A percentile compares a stretch with the other conserved stretches of the same genome.
Evolutionary conservation across 1,284 basidiomycete species (phyloP).

Genomic region (Cystobasidium sp.): DNA sequence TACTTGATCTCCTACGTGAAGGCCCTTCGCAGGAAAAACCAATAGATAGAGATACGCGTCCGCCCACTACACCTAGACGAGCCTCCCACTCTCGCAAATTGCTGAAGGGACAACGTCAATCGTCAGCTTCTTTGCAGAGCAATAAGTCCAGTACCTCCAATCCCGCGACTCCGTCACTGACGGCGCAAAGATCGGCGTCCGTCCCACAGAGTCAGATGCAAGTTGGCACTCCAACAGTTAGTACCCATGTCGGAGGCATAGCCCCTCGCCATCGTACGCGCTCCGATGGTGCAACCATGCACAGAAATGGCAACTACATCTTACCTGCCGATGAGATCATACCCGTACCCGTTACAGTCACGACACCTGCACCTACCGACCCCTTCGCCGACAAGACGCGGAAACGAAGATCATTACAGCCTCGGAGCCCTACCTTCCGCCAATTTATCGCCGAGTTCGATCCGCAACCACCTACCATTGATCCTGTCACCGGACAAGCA

Average conservation of each 20-base stretch:
- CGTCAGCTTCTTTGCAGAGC: not conserved
- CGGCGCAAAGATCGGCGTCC: not conserved
- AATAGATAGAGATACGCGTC: too few species aligned
- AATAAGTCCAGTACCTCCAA: not conserved
- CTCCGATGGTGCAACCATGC: not conserved
- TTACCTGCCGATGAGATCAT: slow-evolving; percentile 9
- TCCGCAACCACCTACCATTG: not conserved
- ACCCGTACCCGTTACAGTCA: slow-evolving; percentile 19
- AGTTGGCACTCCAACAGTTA: not conserved
- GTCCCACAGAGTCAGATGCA: not conserved
- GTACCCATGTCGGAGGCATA: not conserved
- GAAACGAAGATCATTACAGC: slow-evolving; percentile 30
- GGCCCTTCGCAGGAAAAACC: slow-evolving; percentile 9
- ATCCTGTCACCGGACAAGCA: not conserved
- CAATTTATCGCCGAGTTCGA: slow-evolving; percentile 23
- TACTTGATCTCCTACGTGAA: slow-evolving; percentile 16
- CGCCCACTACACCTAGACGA: too few species aligned
- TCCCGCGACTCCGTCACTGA: not conserved
- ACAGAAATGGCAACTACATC: slow-evolving; percentile 8
- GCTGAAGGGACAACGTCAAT: not conserved
- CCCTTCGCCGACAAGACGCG: not conserved
- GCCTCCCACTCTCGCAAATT: not conserved
- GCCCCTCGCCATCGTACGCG: not conserved
- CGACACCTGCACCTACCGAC: slow-evolving; percentile 3
- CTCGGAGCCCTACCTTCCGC: slow-evolving; percentile 20